Percentiles rank a stretch among this genome's conserved stretches.
Conservation (phyloP, 2,329 filamentous ascomycete genomes). For the Keithomyces neogunnii region DNA sequence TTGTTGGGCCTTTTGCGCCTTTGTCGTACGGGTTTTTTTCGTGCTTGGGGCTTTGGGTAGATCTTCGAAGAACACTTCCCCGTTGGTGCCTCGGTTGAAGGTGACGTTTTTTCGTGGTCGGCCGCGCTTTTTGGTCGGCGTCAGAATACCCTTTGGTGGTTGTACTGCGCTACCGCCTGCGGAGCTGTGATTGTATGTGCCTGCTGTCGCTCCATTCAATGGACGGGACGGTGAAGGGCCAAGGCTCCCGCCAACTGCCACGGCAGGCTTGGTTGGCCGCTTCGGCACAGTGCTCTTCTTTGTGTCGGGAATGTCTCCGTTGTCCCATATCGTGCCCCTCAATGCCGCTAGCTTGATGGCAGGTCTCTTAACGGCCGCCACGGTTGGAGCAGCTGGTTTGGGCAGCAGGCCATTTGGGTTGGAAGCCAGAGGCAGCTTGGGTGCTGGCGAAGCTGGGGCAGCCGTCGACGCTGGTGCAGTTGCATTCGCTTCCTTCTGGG, state of each 20-base stretch:
- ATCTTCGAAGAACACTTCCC: constrained; percentile 45
- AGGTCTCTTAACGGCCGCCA: constrained; percentile 11
- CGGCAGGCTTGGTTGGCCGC: constrained; percentile 1
- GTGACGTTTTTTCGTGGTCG: constrained; percentile 44
- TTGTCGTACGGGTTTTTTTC: constrained; percentile 17
- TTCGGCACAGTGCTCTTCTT: constrained; percentile 12
- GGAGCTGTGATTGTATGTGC: constrained; percentile 2
- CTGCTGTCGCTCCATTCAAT: neutral
- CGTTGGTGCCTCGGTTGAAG: constrained; percentile 32
- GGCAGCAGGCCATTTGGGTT: neutral
- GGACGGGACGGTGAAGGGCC: no score
- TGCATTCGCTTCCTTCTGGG: constrained; percentile 8
- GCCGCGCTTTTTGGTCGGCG: constrained; percentile 36
- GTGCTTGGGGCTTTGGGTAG: constrained; percentile 30
- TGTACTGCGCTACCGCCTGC: constrained; percentile 6
- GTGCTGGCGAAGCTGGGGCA: neutral
- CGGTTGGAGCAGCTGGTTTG: constrained; percentile 6
- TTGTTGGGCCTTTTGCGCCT: constrained; percentile 16
- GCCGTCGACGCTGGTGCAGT: neutral
- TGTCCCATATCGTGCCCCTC: constrained; percentile 30
- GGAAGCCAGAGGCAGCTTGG: neutral
- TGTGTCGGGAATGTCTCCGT: constrained; percentile 13
- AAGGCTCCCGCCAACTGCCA: neutral
- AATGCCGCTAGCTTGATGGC: constrained; percentile 29
- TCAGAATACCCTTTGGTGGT: constrained; percentile 46